Percentiles rank a stretch among this genome's conserved stretches.
phyloP scores from a whole-genome alignment of 179 eudicot genomes.

The Sideroxylon spinosum region DNA sequence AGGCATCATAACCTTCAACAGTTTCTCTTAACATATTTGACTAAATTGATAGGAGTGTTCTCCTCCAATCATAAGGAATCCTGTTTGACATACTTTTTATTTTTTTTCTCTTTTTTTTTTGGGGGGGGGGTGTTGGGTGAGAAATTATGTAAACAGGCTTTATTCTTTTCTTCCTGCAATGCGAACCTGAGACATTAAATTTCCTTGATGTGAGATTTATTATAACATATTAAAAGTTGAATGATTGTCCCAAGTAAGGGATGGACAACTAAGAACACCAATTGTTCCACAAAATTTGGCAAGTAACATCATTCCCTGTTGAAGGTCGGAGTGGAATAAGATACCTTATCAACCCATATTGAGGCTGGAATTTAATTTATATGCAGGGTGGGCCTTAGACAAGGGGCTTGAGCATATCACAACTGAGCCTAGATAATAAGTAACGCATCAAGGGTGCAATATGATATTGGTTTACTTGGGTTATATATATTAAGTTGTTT shows the following conservation, averaged over 20 bases:
- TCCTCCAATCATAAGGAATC: no score
- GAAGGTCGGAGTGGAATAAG: neutral
- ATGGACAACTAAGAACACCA: neutral
- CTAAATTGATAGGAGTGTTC: no score
- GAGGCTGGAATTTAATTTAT: neutral
- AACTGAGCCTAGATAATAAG: neutral
- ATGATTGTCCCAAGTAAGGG: neutral
- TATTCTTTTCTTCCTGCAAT: neutral
- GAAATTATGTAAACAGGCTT: no score
- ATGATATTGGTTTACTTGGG: neutral
- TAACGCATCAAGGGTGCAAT: neutral
- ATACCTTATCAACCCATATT: neutral
- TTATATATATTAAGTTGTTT: neutral
- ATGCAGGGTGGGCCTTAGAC: neutral
- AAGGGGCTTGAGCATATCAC: neutral
- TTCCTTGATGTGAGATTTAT: neutral
- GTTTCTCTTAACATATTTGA: no score
- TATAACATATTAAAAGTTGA: neutral
- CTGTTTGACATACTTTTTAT: no score
- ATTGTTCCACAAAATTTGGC: neutral
- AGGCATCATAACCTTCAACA: no score
- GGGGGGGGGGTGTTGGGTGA: no score
- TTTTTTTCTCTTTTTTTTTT: no score
- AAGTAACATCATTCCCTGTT: neutral
- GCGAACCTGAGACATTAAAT: neutral